A percentile compares a stretch with the other conserved stretches of the same genome.
Conservation (phyloP, 2,329 filamentous ascomycete genomes). For the Arthrobotrys sinensis region DNA sequence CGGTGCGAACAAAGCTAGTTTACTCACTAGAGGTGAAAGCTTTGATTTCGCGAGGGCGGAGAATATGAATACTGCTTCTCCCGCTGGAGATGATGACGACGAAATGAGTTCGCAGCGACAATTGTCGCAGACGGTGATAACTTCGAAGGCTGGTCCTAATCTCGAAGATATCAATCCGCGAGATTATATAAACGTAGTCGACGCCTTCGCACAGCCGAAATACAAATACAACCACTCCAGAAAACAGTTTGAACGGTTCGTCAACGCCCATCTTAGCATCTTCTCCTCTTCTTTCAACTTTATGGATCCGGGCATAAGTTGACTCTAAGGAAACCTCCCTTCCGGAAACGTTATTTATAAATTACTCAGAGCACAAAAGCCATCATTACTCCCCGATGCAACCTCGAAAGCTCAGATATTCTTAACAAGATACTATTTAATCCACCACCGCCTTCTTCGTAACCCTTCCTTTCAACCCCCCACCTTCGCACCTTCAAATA, state of each 20-base stretch:
- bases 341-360: slow-evolving; percentile 9
- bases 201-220: slow-evolving; percentile 87
- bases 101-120: slow-evolving; percentile 23
- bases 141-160: slow-evolving; percentile 31
- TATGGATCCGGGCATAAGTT: slow-evolving; percentile 58
- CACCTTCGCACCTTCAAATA: slow-evolving; percentile 72
- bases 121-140: slow-evolving; percentile 26
- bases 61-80: slow-evolving; percentile 43
- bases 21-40: slow-evolving; percentile 65
- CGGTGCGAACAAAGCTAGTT: slow-evolving; percentile 68
- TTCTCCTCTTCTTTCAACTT: slow-evolving; percentile 27
- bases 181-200: slow-evolving; percentile 86
- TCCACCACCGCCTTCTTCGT: slow-evolving; percentile 90
- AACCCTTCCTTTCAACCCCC: slow-evolving; percentile 91
- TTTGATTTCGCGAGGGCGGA: slow-evolving; percentile 61
- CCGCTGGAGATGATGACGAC: slow-evolving; percentile 50
- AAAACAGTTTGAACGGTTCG: slow-evolving; percentile 88
- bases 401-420: slow-evolving; percentile 88
- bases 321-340: slow-evolving; percentile 20
- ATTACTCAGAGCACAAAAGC: slow-evolving; percentile 73
- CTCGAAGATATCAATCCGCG: slow-evolving; percentile 79
- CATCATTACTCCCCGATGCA: slow-evolving; percentile 81
- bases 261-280: slow-evolving; percentile 26
- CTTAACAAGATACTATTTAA: slow-evolving; percentile 89
- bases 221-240: slow-evolving; percentile 82